Evolutionary conservation across 2,329 filamentous ascomycete genomes (phyloP).

Genomic region (Bipolaris sorokiniana): DNA sequence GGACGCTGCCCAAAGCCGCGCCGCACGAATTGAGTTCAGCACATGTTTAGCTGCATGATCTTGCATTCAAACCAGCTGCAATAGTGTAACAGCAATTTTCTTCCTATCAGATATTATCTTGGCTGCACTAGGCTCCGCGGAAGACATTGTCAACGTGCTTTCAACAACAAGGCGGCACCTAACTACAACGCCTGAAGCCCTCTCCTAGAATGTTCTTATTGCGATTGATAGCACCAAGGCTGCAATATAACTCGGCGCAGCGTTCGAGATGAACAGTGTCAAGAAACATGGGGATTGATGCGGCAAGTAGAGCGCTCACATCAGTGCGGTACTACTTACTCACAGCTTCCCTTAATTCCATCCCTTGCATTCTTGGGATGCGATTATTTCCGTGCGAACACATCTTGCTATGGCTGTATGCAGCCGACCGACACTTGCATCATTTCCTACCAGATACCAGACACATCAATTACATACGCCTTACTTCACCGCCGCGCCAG

Average conservation of each 20-base stretch:
- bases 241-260: neutral
- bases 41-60: constrained; percentile 16
- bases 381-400: neutral
- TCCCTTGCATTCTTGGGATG: neutral
- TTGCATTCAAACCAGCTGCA: constrained; percentile 7
- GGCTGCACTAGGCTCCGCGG: neutral
- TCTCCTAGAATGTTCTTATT: neutral
- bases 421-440: neutral
- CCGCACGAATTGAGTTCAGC: neutral
- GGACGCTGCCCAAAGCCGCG: neutral
- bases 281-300: constrained; percentile 1
- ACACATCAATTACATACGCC: neutral
- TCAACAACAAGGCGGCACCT: neutral
- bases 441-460: neutral
- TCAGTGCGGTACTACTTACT: neutral
- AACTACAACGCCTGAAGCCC: neutral
- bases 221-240: neutral
- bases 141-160: neutral
- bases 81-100: neutral
- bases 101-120: neutral
- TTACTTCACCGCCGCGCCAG: too few species aligned
- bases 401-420: neutral
- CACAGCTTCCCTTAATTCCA: neutral
- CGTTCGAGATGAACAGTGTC: neutral
- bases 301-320: constrained; percentile 9